Conservation (phyloP, 75 land plant species). For the Pinus albicaulis region DNA sequence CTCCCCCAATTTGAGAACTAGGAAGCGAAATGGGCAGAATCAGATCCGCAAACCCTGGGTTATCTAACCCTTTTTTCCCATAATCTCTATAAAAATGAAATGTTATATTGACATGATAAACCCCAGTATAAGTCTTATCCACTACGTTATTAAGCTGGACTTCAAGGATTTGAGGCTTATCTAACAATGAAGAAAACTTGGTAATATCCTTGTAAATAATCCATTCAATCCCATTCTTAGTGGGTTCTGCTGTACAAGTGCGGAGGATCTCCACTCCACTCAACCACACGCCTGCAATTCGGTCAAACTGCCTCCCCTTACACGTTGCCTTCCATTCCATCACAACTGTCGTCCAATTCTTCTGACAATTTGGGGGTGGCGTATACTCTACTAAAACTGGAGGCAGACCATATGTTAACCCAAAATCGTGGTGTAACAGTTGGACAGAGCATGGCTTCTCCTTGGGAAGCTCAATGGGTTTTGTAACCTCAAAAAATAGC, state of each 20-base stretch:
- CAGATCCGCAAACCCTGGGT: slow-evolving; percentile 12
- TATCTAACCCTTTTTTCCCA: background rate
- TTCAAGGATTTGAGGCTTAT: slow-evolving; percentile 12
- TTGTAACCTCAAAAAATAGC: slow-evolving; percentile 47
- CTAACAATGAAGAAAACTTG: slow-evolving; percentile 16
- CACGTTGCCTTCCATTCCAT: slow-evolving; percentile 22
- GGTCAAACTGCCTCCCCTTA: slow-evolving; percentile 28
- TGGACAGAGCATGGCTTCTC: slow-evolving; percentile 40
- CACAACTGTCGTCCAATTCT: slow-evolving; percentile 15
- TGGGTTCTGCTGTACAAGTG: slow-evolving; percentile 43
- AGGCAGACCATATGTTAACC: slow-evolving; percentile 41
- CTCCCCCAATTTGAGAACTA: slow-evolving; percentile 13
- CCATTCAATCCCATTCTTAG: slow-evolving; percentile 21
- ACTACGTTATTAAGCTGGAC: slow-evolving; percentile 22
- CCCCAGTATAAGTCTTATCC: slow-evolving; percentile 24
- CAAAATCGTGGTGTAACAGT: slow-evolving; percentile 58
- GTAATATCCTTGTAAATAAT: slow-evolving; percentile 31
- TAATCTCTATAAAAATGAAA: slow-evolving; percentile 16
- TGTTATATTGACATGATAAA: slow-evolving; percentile 25
- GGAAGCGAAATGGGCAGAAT: slow-evolving; percentile 31
- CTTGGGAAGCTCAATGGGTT: slow-evolving; percentile 39
- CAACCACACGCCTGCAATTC: slow-evolving; percentile 36
- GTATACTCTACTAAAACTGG: slow-evolving; percentile 45
- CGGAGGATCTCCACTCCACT: slow-evolving; percentile 35
- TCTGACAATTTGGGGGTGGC: slow-evolving; percentile 44